Evolutionary conservation across 2,329 filamentous ascomycete genomes (phyloP), one percentile per base, ranked within the genome.

Genomic region (Fusarium mangiferae): DNA sequence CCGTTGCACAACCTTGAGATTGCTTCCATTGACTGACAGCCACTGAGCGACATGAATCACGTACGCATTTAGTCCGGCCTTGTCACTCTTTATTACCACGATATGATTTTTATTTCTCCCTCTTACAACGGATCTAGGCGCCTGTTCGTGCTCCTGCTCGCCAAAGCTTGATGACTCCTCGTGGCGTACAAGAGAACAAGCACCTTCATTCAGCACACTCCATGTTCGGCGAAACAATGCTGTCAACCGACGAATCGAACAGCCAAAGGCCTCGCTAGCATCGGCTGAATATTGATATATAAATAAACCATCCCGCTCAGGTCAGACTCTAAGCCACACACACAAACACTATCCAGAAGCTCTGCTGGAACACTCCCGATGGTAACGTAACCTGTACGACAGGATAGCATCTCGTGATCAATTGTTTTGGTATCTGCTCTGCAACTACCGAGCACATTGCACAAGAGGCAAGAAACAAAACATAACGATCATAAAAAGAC

Each of bases 301-400:
- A 74, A 65, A 62, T 30, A 52, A 35, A 49, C 24, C 28, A 20
- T 39, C 18, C 38, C 41, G 20, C 36, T 38, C 44, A 35, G 18
- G 20, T 39, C 52, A 49, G 44, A 68, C 57, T 59, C 48, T 41
- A 48, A 41, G 52, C 35, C 46, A 63, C 58, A 68, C 58, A 68
- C 68, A 62, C 68, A 72, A 64, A 46, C 41, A 48, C 52, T 66
- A 15, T 33, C 45, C 26, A 74, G 59, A 57, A 62, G 67, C 48
- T 60, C 61, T 59, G 46, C 46, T 52, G 46, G 35, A 54, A 52
- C 26, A 38, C 33, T 30, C 35, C 51, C 57, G 51, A 36, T 35
- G 48, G 70, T 72, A 74, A 74, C 63, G 72, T 74, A 74, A 72
- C 72, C 63, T 74, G 72, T 74, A 63, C 59, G 67, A 74, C 72